Evolutionary conservation across 495 filamentous ascomycete species (phyloP).

Genomic region (Aspergillus heteromorphus): DNA sequence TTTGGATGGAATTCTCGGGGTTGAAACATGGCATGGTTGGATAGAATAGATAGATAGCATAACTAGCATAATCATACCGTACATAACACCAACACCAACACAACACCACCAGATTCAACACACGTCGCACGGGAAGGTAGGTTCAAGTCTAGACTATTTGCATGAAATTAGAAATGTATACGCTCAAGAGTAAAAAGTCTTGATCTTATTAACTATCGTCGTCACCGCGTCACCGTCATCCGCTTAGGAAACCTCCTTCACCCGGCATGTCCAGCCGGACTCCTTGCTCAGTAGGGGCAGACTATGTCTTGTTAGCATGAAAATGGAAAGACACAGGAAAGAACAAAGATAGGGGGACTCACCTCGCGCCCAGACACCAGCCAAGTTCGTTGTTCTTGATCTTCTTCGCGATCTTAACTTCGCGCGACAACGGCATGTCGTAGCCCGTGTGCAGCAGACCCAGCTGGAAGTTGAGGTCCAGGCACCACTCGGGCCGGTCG

Average conservation of each 20-base stretch:
- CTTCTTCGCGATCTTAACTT: constrained; percentile 98
- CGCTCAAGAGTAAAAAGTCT: constrained; percentile 28
- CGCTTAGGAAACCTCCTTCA: constrained; percentile 55
- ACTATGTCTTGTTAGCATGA: constrained; percentile 44
- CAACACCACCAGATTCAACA: constrained; percentile 10
- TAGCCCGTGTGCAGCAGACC: constrained; percentile 91
- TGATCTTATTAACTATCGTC: constrained; percentile 18
- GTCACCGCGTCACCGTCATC: constrained; percentile 15
- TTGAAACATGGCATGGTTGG: too few relatives aligned
- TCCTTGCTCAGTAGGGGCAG: constrained; percentile 68
- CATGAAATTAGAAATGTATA: constrained; percentile 22
- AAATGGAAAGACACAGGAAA: constrained; percentile 2
- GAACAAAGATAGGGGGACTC: constrained; percentile 24
- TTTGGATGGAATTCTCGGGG: too few relatives aligned
- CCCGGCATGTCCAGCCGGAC: constrained; percentile 70
- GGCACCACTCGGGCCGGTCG: constrained; percentile 80
- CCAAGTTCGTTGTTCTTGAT: constrained; percentile 95
- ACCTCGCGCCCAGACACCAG: constrained; percentile 97
- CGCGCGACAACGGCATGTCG: constrained; percentile 92
- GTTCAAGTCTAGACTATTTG: constrained; percentile 24
- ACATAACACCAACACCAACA: constrained; percentile 4
- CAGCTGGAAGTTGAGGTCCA: constrained; percentile 95
- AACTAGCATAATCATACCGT: too few relatives aligned
- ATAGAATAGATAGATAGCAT: too few relatives aligned
- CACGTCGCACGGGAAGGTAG: constrained; percentile 6